phyloP scores from a whole-genome alignment of 2,329 filamentous ascomycete species.

The Epichloe amarillans region DNA sequence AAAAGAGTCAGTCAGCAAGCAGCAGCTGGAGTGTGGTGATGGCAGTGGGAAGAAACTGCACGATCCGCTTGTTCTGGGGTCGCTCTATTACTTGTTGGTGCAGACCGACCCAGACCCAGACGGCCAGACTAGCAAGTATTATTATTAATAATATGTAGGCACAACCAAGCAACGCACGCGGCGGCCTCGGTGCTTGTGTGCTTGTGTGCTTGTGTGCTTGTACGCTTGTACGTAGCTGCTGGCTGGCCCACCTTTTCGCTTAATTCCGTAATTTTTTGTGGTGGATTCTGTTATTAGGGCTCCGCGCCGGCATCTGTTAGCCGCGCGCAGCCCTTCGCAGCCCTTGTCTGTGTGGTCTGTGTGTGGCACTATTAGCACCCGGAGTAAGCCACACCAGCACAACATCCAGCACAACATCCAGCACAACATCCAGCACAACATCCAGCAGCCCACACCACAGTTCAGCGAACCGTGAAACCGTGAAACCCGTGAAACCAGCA shows the following conservation, averaged over 20 bases:
- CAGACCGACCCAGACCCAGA: no score
- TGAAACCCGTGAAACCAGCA: neutral
- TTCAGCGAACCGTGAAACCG: neutral
- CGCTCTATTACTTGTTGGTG: neutral
- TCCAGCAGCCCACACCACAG: neutral
- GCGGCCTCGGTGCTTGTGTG: neutral
- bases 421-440: neutral
- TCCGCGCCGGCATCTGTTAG: conserved; percentile 7
- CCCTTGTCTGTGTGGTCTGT: neutral
- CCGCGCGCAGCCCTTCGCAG: neutral
- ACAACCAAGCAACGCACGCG: no score
- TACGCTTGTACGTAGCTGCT: neutral
- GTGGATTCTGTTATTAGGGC: conserved; percentile 15
- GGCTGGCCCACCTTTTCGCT: conserved; percentile 9
- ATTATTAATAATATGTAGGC: no score
- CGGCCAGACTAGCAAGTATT: no score
- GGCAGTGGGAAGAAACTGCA: conserved; percentile 11
- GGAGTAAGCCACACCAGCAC: neutral
- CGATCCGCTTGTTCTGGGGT: conserved; percentile 4
- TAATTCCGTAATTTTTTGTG: conserved; percentile 14
- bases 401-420: neutral
- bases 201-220: no score
- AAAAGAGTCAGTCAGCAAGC: conserved; percentile 3
- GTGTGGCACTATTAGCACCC: conserved; percentile 4
- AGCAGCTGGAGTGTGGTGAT: conserved; percentile 6